Evolutionary conservation across 345 rosid genomes (phyloP), one percentile per base, ranked within the genome.

Genomic region (Gossypioides kirkii): DNA sequence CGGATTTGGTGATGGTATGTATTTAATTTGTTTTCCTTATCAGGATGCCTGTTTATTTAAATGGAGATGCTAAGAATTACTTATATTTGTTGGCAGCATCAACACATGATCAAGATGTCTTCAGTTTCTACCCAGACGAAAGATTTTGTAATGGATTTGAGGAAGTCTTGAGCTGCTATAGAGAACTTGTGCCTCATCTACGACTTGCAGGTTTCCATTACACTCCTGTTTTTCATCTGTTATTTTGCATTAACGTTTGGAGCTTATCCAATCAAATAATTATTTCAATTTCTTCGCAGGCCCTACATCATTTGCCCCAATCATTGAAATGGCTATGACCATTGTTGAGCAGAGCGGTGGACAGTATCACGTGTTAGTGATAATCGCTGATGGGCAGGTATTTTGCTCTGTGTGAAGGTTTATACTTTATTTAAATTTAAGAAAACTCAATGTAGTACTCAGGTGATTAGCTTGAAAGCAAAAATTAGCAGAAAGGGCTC

Each of bases 341-440:
- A 89, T 91, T 59, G 98, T 95, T 75, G 97, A 91, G 84, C 84
- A 84, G 83, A 92, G 94, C 75, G 90, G 91, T 60, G 97, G 97
- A 26, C 99, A 95, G 71, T 95, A 92, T 84, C 99, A 95, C 62
- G 99, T 95, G 32, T 75, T 95, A 79, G 69, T 95, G 80, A 95
- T 95, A 76, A 89, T 95, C 72, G 99, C 99, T 10, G 99, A 95
- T 78, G 99, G 99, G 8, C 99, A 93, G 99, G 99, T 95, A 86
- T 42, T 63, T 54, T 43, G 23, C 38, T 6, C 42, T 6, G 54
- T 23, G 12, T 66, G 53, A 45, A 5, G 10, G 20, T 23, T 45
- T 66, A 18, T 43, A 13, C 53, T 65, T 65, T 18, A 22, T 1
- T 45, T 45, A 22, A 10, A 4, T 23, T 61, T 36, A 36, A 36